Evolutionary conservation across 2,329 filamentous ascomycete species (phyloP), one percentile per base, ranked within the genome.

Genomic region (Botrytis fragariae): DNA sequence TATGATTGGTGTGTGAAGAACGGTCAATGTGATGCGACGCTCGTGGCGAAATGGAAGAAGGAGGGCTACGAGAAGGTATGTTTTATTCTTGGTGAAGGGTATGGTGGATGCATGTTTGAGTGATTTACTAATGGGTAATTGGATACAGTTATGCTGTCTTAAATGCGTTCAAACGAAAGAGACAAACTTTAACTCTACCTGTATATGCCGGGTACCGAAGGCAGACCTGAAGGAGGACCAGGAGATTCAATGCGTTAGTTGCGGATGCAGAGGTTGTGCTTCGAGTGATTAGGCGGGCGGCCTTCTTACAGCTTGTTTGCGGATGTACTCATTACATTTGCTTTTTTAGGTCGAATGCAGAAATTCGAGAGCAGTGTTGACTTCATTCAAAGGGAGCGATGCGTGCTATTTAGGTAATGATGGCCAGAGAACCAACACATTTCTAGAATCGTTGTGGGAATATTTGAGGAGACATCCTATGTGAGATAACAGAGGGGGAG

Each of bases 21-120:
- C 81, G 91, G 91, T 68, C 98, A 99, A 82, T 96, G 95, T 8
- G 96, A 99, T 83, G 90, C 93, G 63, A 96, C 95, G 85, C 85
- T 99, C 81, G 98, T 99, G 81, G 96, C 96, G 22, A 99, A 99
- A 85, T 99, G 96, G 96, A 99, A 99, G 89, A 99, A 99, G 86
- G 93, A 97, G 80, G 96, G 96, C 25, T 99, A 99, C 80, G 96
- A 99, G 84, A 98, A 98, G 90, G 93, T 93, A 82, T 69, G 86
- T 72, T 73, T 65, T 70, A 6, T 45, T 60, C 10, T 73, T 69
- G 37, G 32, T 37, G 37, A 18, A 39, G 3, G 44, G 14, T 39
- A 32, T 25, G 37, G 9, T 8, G 39, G 18, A 29, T 45, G 20
- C 6, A 63, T n/a, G 51, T 16, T 39, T 60, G 62, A 39, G 29